Conservation (phyloP, 495 filamentous ascomycete species). For the Trichoderma erinaceum region DNA sequence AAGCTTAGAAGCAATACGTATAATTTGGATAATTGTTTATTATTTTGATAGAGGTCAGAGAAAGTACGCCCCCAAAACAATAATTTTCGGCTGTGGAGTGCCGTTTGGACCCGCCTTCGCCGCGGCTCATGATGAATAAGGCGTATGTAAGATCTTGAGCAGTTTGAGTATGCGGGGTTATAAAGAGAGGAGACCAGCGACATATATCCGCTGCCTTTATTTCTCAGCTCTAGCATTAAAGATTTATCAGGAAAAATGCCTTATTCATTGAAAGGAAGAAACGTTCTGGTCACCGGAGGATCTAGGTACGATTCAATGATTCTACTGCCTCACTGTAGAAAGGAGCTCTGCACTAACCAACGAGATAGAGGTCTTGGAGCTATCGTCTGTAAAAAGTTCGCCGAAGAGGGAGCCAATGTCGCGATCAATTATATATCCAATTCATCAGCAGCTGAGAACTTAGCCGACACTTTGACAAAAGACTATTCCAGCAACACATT, state of each 20-base stretch:
- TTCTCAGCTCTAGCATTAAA: too few species aligned
- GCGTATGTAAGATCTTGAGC: too few species aligned
- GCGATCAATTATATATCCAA: constrained; percentile 64
- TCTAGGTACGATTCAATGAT: neutral
- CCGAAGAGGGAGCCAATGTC: constrained; percentile 58
- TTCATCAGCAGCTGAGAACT: constrained; percentile 46
- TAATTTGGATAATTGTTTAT: too few species aligned
- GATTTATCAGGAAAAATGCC: constrained; percentile 35
- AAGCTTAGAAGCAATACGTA: too few species aligned
- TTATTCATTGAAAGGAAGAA: constrained; percentile 55
- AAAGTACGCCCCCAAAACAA: too few species aligned
- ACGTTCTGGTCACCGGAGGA: constrained; percentile 63
- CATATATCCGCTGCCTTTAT: too few species aligned
- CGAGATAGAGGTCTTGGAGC: constrained; percentile 57
- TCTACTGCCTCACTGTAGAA: neutral
- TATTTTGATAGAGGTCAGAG: too few species aligned
- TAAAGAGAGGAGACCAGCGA: too few species aligned
- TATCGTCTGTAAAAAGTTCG: constrained; percentile 57
- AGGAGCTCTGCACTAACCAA: neutral
- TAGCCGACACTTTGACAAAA: constrained; percentile 46
- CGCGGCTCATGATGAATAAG: too few species aligned
- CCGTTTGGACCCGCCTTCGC: too few species aligned
- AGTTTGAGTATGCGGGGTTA: too few species aligned
- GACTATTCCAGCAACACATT: constrained; percentile 1
- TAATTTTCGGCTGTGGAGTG: too few species aligned